Base-by-base conservation (phyloP, 805 yeast species). In the Helenozyma baotianmanensis region DNA sequence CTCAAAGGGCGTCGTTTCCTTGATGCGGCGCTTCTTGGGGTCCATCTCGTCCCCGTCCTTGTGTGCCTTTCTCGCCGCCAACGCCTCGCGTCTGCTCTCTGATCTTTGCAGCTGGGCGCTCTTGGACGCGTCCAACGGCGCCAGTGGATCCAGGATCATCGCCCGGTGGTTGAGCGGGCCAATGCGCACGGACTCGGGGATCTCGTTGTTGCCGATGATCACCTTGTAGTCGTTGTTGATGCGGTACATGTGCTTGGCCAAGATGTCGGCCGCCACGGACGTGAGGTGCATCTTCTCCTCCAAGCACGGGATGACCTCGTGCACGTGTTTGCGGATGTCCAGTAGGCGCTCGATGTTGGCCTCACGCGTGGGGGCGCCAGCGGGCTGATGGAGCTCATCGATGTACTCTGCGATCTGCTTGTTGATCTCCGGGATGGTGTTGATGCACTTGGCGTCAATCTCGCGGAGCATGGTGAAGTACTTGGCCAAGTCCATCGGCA, bases 201-300 rank as follows among this genome's bases (percentile, higher is more conserved):
- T 80, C 60, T 92, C 98, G 48, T 74, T 68, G 48, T 79, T 77
- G 36, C 72, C 64, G 29, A 82, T 61, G 16, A 90, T 82, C 29
- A 81, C 65, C 29, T 82, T 83, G 63, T 77, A 89, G 51, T 85
- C 95, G 45, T 82, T 76, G 52, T 89, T 84, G 43, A 92, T 70
- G 32, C 97, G 69, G 32, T 68, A 71, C 35, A 86, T 61, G 50
- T 86, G 83, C 38, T 80, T 76, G 19, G 70, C 62, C 28, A 88
- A 71, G 9, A 80, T 72, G 47, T 89, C 97, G 19, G 85, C 73
- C 14, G 97, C 96, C 24, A 86, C 80, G 1, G 90, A 81, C 4
- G 97, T 90, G 25, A 92, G 96, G 56, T 90, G 97, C 94, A 92
- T 87, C 60, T 92, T 92, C 56, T 92, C 97, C 54, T 90, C 97